Conservation (phyloP, 495 filamentous ascomycete species). For the Penicillium maclennaniae region DNA sequence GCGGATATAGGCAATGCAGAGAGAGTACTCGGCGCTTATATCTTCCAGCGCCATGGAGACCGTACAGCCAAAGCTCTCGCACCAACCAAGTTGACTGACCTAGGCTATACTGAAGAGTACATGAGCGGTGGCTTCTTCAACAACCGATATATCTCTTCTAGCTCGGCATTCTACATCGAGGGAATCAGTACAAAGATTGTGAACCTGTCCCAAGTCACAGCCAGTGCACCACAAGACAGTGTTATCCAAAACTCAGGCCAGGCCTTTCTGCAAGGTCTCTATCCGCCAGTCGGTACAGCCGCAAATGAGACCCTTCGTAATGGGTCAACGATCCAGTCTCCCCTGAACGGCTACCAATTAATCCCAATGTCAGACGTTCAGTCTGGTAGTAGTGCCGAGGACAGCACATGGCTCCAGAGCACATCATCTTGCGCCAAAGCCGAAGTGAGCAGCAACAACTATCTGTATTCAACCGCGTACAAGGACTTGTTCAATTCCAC, state of each 20-base stretch:
- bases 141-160: constrained; percentile 49
- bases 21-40: constrained; percentile 10
- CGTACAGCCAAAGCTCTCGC: constrained; percentile 12
- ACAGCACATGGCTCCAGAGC: constrained; percentile 52
- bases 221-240: constrained; percentile 49
- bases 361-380: constrained; percentile 28
- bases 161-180: constrained; percentile 41
- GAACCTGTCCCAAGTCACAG: constrained; percentile 49
- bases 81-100: constrained; percentile 41
- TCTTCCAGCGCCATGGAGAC: constrained; percentile 19
- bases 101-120: constrained; percentile 55
- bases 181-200: constrained; percentile 52
- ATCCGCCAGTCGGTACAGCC: constrained; percentile 46
- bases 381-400: constrained; percentile 43
- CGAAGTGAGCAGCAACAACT: constrained; percentile 20
- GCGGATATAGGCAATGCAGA: constrained; percentile 8
- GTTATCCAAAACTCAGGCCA: constrained; percentile 51
- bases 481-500: constrained; percentile 43
- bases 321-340: constrained; percentile 44
- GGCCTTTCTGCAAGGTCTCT: constrained; percentile 55
- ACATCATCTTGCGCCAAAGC: constrained; percentile 51
- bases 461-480: constrained; percentile 33
- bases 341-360: constrained; percentile 51
- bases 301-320: constrained; percentile 41
- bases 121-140: constrained; percentile 56